Evolutionary conservation across 2,329 filamentous ascomycete genomes (phyloP).

Genomic region (Colletotrichum limetticola): DNA sequence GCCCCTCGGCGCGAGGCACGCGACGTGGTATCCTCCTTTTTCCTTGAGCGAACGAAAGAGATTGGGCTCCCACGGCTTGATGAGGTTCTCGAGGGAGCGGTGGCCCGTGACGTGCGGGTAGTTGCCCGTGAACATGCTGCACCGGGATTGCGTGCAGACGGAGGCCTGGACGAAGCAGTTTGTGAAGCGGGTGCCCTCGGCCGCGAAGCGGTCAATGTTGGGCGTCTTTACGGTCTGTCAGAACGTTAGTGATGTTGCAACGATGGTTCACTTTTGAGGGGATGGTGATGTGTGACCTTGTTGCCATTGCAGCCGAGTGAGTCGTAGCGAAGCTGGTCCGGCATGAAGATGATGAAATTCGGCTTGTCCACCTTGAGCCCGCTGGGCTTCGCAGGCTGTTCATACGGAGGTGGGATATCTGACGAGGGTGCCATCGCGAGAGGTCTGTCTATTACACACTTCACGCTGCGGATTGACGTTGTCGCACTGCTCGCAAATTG

Average conservation of each 20-base stretch:
- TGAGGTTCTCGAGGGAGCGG: conserved; percentile 56
- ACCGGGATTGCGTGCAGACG: conserved; percentile 58
- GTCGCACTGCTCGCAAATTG: background rate
- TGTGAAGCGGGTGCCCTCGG: conserved; percentile 51
- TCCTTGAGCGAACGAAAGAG: conserved; percentile 56
- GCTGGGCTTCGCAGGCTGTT: conserved; percentile 30
- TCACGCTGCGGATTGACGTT: background rate
- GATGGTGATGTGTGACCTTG: background rate
- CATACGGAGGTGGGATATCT: conserved; percentile 10
- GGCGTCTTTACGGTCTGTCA: conserved; percentile 45
- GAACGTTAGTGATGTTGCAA: background rate
- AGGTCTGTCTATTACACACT: background rate
- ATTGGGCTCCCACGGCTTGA: conserved; percentile 61
- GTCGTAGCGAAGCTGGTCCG: conserved; percentile 58
- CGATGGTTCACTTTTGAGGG: background rate
- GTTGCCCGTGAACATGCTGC: conserved; percentile 57
- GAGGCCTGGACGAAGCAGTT: conserved; percentile 58
- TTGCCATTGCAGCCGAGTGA: conserved; percentile 49
- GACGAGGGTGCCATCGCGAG: conserved; percentile 7
- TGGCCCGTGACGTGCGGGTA: conserved; percentile 59
- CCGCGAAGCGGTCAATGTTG: conserved; percentile 54
- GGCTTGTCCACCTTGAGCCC: conserved; percentile 38
- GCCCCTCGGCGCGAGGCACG: conserved; percentile 54
- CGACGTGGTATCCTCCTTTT: conserved; percentile 55
- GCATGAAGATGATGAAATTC: conserved; percentile 58